Evolutionary conservation across 1,284 basidiomycete genomes (phyloP).

Genomic region (Entoloma clypeatum): DNA sequence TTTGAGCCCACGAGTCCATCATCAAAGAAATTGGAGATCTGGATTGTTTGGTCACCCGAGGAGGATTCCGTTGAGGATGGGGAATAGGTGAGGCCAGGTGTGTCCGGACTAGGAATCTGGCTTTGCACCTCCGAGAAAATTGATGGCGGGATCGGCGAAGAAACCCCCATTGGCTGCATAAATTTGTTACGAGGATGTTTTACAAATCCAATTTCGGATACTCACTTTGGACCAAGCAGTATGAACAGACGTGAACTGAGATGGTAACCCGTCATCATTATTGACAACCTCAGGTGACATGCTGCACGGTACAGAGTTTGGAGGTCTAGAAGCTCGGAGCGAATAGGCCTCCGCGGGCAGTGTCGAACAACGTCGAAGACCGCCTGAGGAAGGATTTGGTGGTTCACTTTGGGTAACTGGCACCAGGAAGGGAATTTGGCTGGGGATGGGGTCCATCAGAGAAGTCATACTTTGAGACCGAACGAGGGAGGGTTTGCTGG

Average conservation of each 20-base stretch:
- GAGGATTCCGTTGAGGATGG: conserved; percentile 53
- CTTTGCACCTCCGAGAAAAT: conserved; percentile 15
- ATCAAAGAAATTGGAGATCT: conserved; percentile 49
- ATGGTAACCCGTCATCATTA: too few species aligned
- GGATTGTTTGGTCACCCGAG: conserved; percentile 48
- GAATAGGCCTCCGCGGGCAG: conserved; percentile 30
- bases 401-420: conserved; percentile 6
- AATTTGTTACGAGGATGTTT: too few species aligned
- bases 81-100: conserved; percentile 51
- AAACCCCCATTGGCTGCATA: conserved; percentile 3
- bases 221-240: too few species aligned
- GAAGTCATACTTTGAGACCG: conserved; percentile 43
- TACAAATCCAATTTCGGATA: too few species aligned
- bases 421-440: conserved; percentile 18
- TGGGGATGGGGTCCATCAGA: conserved; percentile 20
- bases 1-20: conserved; percentile 15
- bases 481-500: conserved; percentile 18
- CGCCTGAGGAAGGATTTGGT: not conserved
- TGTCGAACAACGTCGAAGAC: conserved; percentile 30
- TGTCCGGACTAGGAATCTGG: conserved; percentile 40
- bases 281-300: not conserved
- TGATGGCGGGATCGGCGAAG: conserved; percentile 1
- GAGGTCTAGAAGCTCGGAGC: not conserved
- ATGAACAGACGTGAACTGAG: too few species aligned
- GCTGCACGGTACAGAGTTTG: conserved; percentile 8